Conservation (phyloP, 78 protist genomes). For the Carpediemonas membranifera region DNA sequence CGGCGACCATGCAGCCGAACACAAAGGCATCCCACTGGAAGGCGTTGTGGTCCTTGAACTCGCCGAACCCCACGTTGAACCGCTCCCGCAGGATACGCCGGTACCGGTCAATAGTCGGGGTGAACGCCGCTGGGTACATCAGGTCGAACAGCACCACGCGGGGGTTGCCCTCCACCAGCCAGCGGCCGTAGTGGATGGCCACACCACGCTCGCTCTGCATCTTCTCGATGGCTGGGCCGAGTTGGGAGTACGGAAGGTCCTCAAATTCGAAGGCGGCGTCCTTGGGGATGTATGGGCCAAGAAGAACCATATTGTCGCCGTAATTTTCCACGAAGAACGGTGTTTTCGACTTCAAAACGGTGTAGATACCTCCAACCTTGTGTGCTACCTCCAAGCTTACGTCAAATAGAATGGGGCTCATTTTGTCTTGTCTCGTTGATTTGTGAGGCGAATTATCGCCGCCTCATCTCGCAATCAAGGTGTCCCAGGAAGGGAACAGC, state of each 20-base stretch:
- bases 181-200: conserved; percentile 64
- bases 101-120: too few relatives aligned
- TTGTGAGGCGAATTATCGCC: too few relatives aligned
- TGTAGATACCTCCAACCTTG: conserved; percentile 74
- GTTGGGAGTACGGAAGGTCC: conserved; percentile 30
- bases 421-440: too few relatives aligned
- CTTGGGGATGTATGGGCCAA: conserved; percentile 56
- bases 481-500: too few relatives aligned
- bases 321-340: conserved; percentile 21
- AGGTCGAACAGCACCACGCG: background rate
- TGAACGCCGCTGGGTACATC: too few relatives aligned
- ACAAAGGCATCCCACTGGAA: conserved; percentile 31
- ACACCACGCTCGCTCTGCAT: conserved; percentile 35
- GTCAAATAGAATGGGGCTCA: conserved; percentile 32
- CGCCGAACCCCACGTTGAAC: too few relatives aligned
- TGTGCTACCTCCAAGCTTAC: conserved; percentile 36
- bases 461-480: too few relatives aligned
- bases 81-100: too few relatives aligned
- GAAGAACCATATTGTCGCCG: conserved; percentile 15
- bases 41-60: conserved; percentile 1
- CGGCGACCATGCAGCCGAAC: conserved; percentile 53
- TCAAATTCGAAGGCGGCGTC: conserved; percentile 63
- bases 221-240: conserved; percentile 27
- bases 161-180: conserved; percentile 61
- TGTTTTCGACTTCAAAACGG: conserved; percentile 64